Percentiles rank a stretch among this genome's conserved stretches.
phyloP scores from a whole-genome alignment of 75 land plant species.

The Cunninghamia lanceolata region DNA sequence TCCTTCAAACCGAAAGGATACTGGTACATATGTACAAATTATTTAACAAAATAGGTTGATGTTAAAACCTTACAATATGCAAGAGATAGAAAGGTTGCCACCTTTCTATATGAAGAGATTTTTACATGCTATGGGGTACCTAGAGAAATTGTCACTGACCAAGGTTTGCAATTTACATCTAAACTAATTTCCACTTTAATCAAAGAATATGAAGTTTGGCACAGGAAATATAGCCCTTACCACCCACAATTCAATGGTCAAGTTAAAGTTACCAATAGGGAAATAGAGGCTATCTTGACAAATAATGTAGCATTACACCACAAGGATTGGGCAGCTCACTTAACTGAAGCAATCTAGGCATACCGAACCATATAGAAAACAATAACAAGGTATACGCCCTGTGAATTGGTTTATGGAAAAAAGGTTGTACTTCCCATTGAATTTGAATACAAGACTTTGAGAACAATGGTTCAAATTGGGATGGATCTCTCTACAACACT shows the following conservation, averaged over 20 bases:
- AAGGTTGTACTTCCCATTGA: too few species aligned
- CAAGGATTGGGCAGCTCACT: too few species aligned
- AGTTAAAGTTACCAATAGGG: not conserved
- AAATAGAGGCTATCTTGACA: not conserved
- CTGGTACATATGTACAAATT: not conserved
- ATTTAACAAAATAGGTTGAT: not conserved
- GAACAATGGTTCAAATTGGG: too few species aligned
- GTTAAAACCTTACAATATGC: not conserved
- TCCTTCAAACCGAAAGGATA: not conserved
- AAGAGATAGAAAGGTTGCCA: not conserved
- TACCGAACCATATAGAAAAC: too few species aligned
- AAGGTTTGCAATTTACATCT: not conserved
- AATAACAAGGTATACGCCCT: too few species aligned
- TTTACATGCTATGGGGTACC: not conserved
- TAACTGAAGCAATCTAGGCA: too few species aligned
- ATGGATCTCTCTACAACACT: too few species aligned
- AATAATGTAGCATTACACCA: too few species aligned
- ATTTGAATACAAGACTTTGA: too few species aligned
- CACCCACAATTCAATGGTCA: not conserved
- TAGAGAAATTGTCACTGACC: not conserved
- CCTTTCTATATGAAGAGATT: not conserved
- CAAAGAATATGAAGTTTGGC: not conserved
- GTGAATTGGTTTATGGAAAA: too few species aligned
- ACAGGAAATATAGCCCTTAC: not conserved
- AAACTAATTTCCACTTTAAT: not conserved